phyloP scores from a whole-genome alignment of 2,329 filamentous ascomycete genomes.

The Pochonia chlamydosporia region DNA sequence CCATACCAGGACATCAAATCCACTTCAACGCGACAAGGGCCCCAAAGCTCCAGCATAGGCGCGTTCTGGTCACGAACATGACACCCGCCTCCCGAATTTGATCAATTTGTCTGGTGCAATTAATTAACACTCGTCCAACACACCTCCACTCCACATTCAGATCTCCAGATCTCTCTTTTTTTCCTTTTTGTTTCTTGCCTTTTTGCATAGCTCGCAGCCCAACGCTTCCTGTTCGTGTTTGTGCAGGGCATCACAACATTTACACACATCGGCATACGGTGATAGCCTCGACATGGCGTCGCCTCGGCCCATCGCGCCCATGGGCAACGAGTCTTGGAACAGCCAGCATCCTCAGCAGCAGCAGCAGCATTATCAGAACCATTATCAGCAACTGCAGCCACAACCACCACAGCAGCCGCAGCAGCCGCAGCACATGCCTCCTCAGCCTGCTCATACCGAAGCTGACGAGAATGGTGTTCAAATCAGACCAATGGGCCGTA shows the following conservation, averaged over 20 bases:
- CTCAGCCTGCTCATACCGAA: constrained; percentile 18
- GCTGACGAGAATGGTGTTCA: constrained; percentile 46
- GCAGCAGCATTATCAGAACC: constrained; percentile 5
- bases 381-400: constrained; percentile 5
- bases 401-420: constrained; percentile 2
- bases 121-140: constrained; percentile 13
- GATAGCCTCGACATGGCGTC: constrained; percentile 30
- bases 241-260: background rate
- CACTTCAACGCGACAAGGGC: background rate
- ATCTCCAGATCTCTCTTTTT: background rate
- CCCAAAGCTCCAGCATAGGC: background rate
- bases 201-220: background rate
- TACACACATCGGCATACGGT: background rate
- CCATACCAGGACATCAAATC: background rate
- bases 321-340: constrained; percentile 12
- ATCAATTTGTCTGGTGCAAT: constrained; percentile 13
- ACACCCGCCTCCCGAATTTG: constrained; percentile 30
- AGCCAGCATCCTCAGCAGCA: constrained; percentile 5
- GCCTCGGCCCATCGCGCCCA: constrained; percentile 26
- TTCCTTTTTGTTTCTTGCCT: background rate
- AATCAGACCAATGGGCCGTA: constrained; percentile 63
- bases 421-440: constrained; percentile 20
- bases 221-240: background rate
- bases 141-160: constrained; percentile 4
- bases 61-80: constrained; percentile 29